A percentile compares a stretch with the other conserved stretches of the same genome.
Evolutionary conservation across 1,284 basidiomycete genomes (phyloP).

Genomic region (Rhizoctonia solani): DNA sequence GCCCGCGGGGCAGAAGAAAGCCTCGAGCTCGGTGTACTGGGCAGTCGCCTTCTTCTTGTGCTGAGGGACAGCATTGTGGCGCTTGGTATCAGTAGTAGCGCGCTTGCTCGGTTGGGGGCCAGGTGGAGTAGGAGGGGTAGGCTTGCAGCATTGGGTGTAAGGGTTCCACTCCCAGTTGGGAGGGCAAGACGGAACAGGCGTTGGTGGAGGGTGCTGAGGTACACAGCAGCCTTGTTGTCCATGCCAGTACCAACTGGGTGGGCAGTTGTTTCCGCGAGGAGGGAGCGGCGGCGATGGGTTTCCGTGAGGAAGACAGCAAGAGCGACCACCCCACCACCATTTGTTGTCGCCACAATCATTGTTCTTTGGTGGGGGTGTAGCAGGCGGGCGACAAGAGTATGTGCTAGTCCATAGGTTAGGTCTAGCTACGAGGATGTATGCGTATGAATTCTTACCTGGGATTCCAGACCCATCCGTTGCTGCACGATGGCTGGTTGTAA

Average conservation of each 20-base stretch:
- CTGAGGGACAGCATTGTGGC: neutral
- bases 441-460: neutral
- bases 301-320: conserved; percentile 20
- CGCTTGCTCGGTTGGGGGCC: conserved; percentile 8
- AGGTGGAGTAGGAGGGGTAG: neutral
- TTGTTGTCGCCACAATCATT: conserved; percentile 4
- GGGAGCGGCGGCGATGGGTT: conserved; percentile 1
- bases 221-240: conserved; percentile 24
- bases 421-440: neutral
- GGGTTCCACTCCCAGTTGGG: conserved; percentile 11
- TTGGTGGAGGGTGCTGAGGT: neutral
- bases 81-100: neutral
- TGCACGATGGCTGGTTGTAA: conserved; percentile 8
- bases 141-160: conserved; percentile 18
- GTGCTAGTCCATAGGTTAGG: neutral
- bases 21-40: neutral
- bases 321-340: conserved; percentile 11
- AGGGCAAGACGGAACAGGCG: neutral
- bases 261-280: conserved; percentile 1
- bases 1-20: conserved; percentile 5
- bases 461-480: conserved; percentile 12
- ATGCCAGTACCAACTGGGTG: neutral
- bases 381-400: neutral
- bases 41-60: conserved; percentile 11
- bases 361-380: neutral